Evolutionary conservation across 805 yeast species (phyloP).

Genomic region (Yueomyces sp.): DNA sequence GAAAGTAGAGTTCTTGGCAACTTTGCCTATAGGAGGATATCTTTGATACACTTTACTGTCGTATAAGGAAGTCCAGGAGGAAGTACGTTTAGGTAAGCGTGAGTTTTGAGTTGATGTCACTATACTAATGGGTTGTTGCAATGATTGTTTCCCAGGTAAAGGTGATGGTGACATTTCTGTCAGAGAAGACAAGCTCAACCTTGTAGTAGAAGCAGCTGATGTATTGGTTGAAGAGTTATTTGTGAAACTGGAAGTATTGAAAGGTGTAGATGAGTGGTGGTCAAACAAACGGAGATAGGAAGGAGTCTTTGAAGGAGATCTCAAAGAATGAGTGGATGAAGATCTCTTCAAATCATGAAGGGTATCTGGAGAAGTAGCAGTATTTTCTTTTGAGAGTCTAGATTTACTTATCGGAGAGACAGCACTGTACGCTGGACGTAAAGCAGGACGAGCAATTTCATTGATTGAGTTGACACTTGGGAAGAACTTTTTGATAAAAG

Average conservation of each 20-base stretch:
- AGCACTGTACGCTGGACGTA: not conserved
- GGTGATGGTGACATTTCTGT: not conserved
- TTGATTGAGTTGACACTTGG: not conserved
- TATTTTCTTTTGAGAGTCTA: not conserved
- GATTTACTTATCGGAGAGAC: not conserved
- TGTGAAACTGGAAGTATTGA: not conserved
- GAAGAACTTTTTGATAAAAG: conserved; percentile 17
- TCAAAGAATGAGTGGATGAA: conserved; percentile 7
- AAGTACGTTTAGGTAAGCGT: not conserved
- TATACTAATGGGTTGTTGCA: not conserved
- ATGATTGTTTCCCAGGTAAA: not conserved
- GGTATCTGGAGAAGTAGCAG: not conserved
- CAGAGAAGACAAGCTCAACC: not conserved
- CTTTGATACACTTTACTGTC: not conserved
- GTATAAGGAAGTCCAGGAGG: conserved; percentile 1
- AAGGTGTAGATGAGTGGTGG: not conserved
- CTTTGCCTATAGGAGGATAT: not conserved
- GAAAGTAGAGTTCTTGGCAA: conserved; percentile 13
- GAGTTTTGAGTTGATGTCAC: not conserved
- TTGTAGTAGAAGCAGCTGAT: not conserved
- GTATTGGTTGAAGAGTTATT: not conserved
- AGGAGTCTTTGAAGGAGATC: conserved; percentile 12
- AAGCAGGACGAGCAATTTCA: not conserved
- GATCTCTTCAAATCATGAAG: not conserved
- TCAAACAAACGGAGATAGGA: not conserved